phyloP scores from a whole-genome alignment of 2,329 filamentous ascomycete species.

The Cordyceps cicadae region DNA sequence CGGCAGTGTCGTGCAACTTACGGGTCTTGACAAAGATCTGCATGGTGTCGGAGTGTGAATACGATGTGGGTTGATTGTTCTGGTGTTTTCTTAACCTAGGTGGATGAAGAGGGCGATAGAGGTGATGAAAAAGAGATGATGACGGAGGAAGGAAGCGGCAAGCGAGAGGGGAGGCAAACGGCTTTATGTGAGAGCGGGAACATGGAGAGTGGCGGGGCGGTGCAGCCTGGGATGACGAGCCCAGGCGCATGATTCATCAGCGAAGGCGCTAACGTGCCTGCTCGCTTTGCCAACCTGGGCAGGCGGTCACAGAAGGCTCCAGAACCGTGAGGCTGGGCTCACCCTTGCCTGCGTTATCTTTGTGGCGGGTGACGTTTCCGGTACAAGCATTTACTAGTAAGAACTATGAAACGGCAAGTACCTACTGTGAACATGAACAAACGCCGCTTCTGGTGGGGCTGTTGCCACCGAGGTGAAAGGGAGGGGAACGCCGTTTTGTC shows the following conservation, averaged over 20 bases:
- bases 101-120: not conserved
- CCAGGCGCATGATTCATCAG: slow-evolving; percentile 29
- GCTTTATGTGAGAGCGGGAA: slow-evolving; percentile 22
- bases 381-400: slow-evolving; percentile 16
- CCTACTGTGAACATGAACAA: slow-evolving; percentile 1
- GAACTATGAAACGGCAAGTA: not conserved
- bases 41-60: slow-evolving; percentile 43
- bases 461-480: not conserved
- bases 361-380: slow-evolving; percentile 14
- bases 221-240: slow-evolving; percentile 21
- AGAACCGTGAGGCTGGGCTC: slow-evolving; percentile 21
- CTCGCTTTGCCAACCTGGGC: not conserved
- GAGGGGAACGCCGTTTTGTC: not conserved
- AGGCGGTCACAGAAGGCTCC: slow-evolving; percentile 27
- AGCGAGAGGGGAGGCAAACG: slow-evolving; percentile 18
- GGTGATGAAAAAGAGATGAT: slow-evolving; percentile 14
- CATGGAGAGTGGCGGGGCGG: slow-evolving; percentile 24
- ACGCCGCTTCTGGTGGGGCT: slow-evolving; percentile 8
- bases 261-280: slow-evolving; percentile 18
- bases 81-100: not conserved
- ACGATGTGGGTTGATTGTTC: not conserved
- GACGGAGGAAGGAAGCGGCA: slow-evolving; percentile 12
- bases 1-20: slow-evolving; percentile 43
- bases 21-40: slow-evolving; percentile 98
- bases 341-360: not conserved